Base-by-base conservation (phyloP, 1,139 yeast species). In the Zygosaccharomyces pseudobailii region DNA sequence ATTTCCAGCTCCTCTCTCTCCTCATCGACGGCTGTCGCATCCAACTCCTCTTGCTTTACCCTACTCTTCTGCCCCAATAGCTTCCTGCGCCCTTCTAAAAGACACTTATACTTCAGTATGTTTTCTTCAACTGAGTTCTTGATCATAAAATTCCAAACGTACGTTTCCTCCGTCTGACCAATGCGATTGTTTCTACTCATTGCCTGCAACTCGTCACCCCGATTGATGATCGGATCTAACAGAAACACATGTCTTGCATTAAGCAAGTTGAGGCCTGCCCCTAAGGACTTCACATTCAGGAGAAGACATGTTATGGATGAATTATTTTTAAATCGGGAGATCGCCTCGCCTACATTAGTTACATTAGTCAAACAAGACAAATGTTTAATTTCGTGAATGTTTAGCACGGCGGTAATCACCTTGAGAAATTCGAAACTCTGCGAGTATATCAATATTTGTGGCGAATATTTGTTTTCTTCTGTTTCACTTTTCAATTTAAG, bases 141-240 rank as follows among this genome's bases (percentile, higher is more conserved):
- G 47, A 89, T 84, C 28, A 87, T 82, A 70, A 90, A 88, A 78
- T 86, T 83, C 96, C 97, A 90, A 2, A 92, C 95, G 2, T 82
- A 84, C 0, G 97, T 92, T 17, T 78, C 79, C 36, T 74, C 71
- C 3, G 75, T 78, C 64, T 92, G 98, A 0, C 98, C 98, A 61
- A 92, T 90, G 52, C 98, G 71, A 62, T 90, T 96, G 39, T 92
- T 82, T 55, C 98, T 76, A 38, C 95, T 87, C 47, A 90, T 84
- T 0, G 97, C 97, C 61, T 92, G 98, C 21, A 86, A 66, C 59
- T 92, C 97, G 43, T 89, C 72, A 1, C 95, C 84, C 0, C 89
- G 80, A 59, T 88, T 89, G n/a, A 90, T 84, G 52, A 92, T 73
- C 0, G 97, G 97, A 64, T 92, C 98, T 65, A 96, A 84, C 8